phyloP scores from a whole-genome alignment of 208 protist species.

The Sergeia podlipaevii region DNA sequence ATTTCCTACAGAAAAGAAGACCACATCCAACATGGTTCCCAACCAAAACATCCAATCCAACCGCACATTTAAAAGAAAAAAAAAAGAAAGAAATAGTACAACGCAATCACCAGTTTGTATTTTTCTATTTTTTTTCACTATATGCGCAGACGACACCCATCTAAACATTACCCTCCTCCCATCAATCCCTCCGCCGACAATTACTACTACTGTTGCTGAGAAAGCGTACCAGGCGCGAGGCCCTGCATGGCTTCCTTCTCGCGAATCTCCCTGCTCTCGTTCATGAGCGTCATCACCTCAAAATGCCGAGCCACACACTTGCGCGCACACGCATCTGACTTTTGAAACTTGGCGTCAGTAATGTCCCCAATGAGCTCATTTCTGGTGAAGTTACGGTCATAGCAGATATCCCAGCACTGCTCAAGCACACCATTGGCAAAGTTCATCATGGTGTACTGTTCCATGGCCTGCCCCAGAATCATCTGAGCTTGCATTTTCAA shows the following conservation, averaged over 20 bases:
- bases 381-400: slow-evolving; percentile 64
- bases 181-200: no score
- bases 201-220: no score
- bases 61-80: neutral
- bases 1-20: no score
- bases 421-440: slow-evolving; percentile 56
- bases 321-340: slow-evolving; percentile 81
- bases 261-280: slow-evolving; percentile 41
- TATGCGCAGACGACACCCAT: neutral
- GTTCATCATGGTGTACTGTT: slow-evolving; percentile 74
- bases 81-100: neutral
- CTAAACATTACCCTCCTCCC: no score
- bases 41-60: no score
- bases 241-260: slow-evolving; percentile 31
- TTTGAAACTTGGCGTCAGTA: slow-evolving; percentile 45
- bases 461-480: slow-evolving; percentile 57
- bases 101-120: neutral
- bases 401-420: slow-evolving; percentile 89
- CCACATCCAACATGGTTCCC: no score
- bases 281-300: slow-evolving; percentile 82
- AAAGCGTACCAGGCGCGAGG: slow-evolving; percentile 20
- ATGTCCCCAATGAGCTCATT: slow-evolving; percentile 50
- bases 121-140: neutral
- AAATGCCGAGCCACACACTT: slow-evolving; percentile 88
- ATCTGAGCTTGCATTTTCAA: slow-evolving; percentile 76